Evolutionary conservation across 331 rosid species (phyloP).

Genomic region (Cucumis variabilis): DNA sequence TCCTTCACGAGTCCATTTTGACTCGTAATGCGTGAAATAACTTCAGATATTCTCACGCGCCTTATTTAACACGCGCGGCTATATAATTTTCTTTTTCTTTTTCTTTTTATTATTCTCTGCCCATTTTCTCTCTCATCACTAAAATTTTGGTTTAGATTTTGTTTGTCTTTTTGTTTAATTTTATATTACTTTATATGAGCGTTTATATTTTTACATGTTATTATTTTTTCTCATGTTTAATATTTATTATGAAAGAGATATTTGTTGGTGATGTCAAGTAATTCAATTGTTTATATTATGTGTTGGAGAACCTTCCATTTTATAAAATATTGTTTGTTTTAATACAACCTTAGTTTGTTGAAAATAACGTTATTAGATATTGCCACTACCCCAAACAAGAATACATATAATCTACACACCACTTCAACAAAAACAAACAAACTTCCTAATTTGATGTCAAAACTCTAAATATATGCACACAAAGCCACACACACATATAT

Average conservation of each 20-base stretch:
- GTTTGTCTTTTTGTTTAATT: neutral
- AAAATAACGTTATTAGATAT: neutral
- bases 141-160: neutral
- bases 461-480: too few relatives aligned
- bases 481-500: too few relatives aligned
- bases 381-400: neutral
- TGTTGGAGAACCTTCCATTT: neutral
- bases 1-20: constrained; percentile 28
- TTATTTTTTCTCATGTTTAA: too few relatives aligned
- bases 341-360: neutral
- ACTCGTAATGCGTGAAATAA: neutral
- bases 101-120: neutral
- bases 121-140: neutral
- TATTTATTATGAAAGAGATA: too few relatives aligned
- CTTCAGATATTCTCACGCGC: constrained; percentile 31
- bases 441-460: too few relatives aligned
- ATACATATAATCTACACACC: too few relatives aligned
- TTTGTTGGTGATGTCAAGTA: too few relatives aligned
- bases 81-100: neutral
- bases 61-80: neutral
- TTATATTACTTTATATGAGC: too few relatives aligned
- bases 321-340: neutral
- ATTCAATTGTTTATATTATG: too few relatives aligned
- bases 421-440: too few relatives aligned
- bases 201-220: too few relatives aligned